These are phyloP conservation scores for Dujonia santamariae DNA, from an alignment of 1,139 yeast genomes.

Conservation along the genomic window DNA sequence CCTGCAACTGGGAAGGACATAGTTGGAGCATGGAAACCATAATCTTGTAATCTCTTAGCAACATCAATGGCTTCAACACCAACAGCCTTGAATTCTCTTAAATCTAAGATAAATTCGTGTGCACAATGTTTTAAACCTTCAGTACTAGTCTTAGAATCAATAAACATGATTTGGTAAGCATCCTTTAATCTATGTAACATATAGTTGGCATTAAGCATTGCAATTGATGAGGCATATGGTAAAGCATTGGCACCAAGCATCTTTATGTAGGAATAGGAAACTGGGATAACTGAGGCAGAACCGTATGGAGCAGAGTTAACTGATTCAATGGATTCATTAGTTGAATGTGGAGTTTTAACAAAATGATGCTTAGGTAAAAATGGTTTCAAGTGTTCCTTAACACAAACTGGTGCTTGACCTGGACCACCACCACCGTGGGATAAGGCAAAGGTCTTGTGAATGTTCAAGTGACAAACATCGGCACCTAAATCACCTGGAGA, in stretches of 20 bases:
- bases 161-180: slow-evolving; percentile 73
- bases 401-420: slow-evolving; percentile 98
- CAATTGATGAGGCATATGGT: slow-evolving; percentile 81
- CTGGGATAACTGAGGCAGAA: slow-evolving; percentile 89
- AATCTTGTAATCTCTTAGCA: slow-evolving; percentile 95
- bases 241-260: slow-evolving; percentile 85
- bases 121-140: slow-evolving; percentile 78
- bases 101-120: slow-evolving; percentile 91
- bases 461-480: slow-evolving; percentile 95
- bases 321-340: slow-evolving; percentile 60
- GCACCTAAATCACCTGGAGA: slow-evolving; percentile 98
- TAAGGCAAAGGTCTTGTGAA: slow-evolving; percentile 96
- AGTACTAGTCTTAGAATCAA: slow-evolving; percentile 48
- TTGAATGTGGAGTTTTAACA: slow-evolving; percentile 54
- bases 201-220: slow-evolving; percentile 93
- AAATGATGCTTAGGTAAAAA: slow-evolving; percentile 80
- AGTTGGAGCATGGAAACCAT: slow-evolving; percentile 98
- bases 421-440: slow-evolving; percentile 99
- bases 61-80: slow-evolving; percentile 95
- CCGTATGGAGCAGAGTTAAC: slow-evolving; percentile 96
- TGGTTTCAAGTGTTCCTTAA: slow-evolving; percentile 74
- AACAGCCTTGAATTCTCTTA: slow-evolving; percentile 75
- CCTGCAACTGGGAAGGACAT: slow-evolving; percentile 99
- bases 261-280: slow-evolving; percentile 91
- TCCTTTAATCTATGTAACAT: slow-evolving; percentile 77